Evolutionary conservation across 805 yeast species (phyloP).

Genomic region (Candida piceae): DNA sequence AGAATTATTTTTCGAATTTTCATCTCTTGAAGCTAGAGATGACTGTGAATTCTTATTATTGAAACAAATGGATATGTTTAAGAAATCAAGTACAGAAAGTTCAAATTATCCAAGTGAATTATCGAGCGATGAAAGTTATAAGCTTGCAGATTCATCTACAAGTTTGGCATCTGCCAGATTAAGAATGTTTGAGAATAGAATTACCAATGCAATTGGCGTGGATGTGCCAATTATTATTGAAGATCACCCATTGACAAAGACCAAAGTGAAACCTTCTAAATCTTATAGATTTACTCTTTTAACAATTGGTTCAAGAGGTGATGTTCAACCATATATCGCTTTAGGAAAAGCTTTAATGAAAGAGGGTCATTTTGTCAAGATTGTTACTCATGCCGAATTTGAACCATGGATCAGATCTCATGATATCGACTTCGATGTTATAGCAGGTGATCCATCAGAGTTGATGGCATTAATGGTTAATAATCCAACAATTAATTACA

Average conservation of each 20-base stretch:
- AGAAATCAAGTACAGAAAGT: constrained; percentile 17
- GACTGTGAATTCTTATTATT: constrained; percentile 60
- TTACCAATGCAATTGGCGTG: constrained; percentile 54
- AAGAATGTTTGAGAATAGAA: constrained; percentile 60
- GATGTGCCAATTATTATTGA: constrained; percentile 67
- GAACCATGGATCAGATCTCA: constrained; percentile 64
- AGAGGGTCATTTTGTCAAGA: constrained; percentile 82
- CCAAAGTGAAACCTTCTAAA: constrained; percentile 46
- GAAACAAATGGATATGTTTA: constrained; percentile 43
- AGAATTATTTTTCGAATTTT: constrained; percentile 72
- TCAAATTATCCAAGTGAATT: constrained; percentile 9
- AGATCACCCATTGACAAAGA: constrained; percentile 43
- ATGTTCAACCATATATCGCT: constrained; percentile 94
- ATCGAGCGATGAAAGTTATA: constrained; percentile 26
- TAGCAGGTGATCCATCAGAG: constrained; percentile 93
- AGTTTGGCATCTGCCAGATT: constrained; percentile 52
- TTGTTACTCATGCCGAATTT: constrained; percentile 84
- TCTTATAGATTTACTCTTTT: constrained; percentile 59
- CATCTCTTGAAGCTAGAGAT: constrained; percentile 57
- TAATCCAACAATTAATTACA: constrained; percentile 81
- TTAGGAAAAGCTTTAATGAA: constrained; percentile 69
- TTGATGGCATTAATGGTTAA: constrained; percentile 89
- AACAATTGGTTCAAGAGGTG: constrained; percentile 95
- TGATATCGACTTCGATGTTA: constrained; percentile 61
- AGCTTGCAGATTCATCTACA: constrained; percentile 26